Base-by-base conservation (phyloP, 305 asterid species). In the Fraxinus baroniana region DNA sequence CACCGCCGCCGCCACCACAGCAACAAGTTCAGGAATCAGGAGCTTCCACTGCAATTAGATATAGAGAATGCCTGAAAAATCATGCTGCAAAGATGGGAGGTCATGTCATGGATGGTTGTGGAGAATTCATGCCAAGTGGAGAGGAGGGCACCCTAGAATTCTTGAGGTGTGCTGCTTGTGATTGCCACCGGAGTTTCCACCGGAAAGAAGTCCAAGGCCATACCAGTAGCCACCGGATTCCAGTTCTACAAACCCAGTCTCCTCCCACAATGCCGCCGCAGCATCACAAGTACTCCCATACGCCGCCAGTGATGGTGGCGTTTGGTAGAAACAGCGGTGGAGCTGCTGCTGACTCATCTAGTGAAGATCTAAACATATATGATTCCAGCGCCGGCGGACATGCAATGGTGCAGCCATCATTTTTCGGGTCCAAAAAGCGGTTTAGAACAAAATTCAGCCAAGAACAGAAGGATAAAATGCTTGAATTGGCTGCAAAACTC, bases 61-160 rank as follows among this genome's bases (percentile, higher is more conserved):
- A 92, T 39, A 82, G 87, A n/a, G 98, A 93, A 82, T 94, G 98
- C 88, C 94, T 87, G 12, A 93, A 89, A 84, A 94, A 94, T 78
- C 94, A 94, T 75, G 98, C 97, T 1, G 98, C 98, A 1, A 91
- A 76, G 84, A 80, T 83, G 85, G 98, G 97, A 13, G 90, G 91
- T 15, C 92, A 90, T 12, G 89, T 89, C 0, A 81, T 91, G 1
- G 98, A 94, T 30, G 98, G 98, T 26, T 94, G 98, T 32, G 97
- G 98, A 13, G 98, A 94, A 80, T 94, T 94, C 89, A 92, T 93
- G 98, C 94, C 98, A 0, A 79, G 86, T 26, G 97, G 95, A n/a
- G 93, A 88, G 5, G 97, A 88, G 28, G 93, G 91, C 57, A 89
- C 96, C 35, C 85, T 76, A 18, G 94, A 88, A 52, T 79, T 89